These are phyloP conservation scores for Xerocomellus chrysenteron DNA, from an alignment of 768 basidiomycete species.

Conservation along the genomic window DNA sequence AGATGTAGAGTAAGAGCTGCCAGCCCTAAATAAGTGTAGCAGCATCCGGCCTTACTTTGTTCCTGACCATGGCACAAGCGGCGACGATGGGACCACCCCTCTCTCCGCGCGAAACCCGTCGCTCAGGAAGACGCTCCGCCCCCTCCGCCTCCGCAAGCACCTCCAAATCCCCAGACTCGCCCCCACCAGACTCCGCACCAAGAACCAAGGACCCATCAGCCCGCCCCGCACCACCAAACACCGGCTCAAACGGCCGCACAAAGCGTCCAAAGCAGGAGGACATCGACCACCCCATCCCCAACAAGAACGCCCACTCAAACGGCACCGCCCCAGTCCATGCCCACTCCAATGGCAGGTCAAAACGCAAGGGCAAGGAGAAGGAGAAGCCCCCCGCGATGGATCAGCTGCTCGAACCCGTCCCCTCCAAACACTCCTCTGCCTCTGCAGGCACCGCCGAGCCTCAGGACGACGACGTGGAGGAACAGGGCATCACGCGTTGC, in stretches of 20 bases:
- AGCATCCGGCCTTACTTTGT: slow-evolving; percentile 9
- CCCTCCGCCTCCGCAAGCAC: slow-evolving; percentile 65
- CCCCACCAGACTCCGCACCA: slow-evolving; percentile 46
- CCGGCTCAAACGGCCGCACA: slow-evolving; percentile 41
- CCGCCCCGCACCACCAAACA: slow-evolving; percentile 40
- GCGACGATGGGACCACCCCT: slow-evolving; percentile 75
- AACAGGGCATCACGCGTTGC: slow-evolving; percentile 71
- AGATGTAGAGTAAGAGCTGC: slow-evolving; percentile 21
- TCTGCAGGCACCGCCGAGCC: slow-evolving; percentile 36
- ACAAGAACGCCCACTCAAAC: slow-evolving; percentile 43
- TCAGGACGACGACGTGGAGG: slow-evolving; percentile 48
- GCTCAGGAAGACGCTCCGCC: slow-evolving; percentile 71
- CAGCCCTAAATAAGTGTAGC: slow-evolving; percentile 38
- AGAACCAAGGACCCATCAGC: slow-evolving; percentile 42
- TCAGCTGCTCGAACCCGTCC: slow-evolving; percentile 28
- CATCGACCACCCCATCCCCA: slow-evolving; percentile 53
- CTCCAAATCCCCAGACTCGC: slow-evolving; percentile 74
- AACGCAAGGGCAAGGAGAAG: slow-evolving; percentile 68
- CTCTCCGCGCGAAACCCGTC: slow-evolving; percentile 73
- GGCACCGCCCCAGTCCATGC: slow-evolving; percentile 30
- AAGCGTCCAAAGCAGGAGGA: slow-evolving; percentile 78
- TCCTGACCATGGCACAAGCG: slow-evolving; percentile 55
- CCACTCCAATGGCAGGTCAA: slow-evolving; percentile 43
- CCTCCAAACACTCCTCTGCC: slow-evolving; percentile 30
- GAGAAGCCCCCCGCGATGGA: slow-evolving; percentile 44